Conservation (phyloP, 2,329 filamentous ascomycete genomes). For the Trichophyton simii region DNA sequence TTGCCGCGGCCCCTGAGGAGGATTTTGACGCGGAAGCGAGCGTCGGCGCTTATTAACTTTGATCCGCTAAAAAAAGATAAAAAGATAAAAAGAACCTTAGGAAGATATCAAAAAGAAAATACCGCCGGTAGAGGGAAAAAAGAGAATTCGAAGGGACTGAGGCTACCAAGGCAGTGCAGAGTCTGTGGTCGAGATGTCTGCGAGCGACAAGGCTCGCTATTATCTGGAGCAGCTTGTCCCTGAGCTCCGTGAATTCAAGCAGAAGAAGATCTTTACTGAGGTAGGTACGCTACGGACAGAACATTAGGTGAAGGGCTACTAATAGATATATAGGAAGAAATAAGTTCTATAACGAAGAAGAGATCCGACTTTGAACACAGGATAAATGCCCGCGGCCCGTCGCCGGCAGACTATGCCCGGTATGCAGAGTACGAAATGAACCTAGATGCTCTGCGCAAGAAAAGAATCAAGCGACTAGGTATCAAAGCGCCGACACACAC, state of each 20-base stretch:
- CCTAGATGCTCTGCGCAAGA: slow-evolving; percentile 60
- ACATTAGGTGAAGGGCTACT: not conserved
- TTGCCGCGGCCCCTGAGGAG: not conserved
- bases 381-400: slow-evolving; percentile 67
- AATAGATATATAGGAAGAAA: slow-evolving; percentile 55
- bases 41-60: not conserved
- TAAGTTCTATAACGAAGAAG: slow-evolving; percentile 75
- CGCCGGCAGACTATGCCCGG: slow-evolving; percentile 64
- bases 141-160: not conserved
- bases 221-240: slow-evolving; percentile 86
- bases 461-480: slow-evolving; percentile 68
- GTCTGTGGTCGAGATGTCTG: slow-evolving; percentile 52
- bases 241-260: slow-evolving; percentile 81
- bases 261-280: slow-evolving; percentile 79
- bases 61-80: not conserved
- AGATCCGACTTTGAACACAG: slow-evolving; percentile 89
- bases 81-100: not conserved
- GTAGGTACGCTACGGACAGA: slow-evolving; percentile 31
- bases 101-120: not conserved
- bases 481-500: slow-evolving; percentile 59
- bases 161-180: slow-evolving; percentile 25
- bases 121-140: not conserved
- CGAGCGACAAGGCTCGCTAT: slow-evolving; percentile 88
- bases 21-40: not conserved
- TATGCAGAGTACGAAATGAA: slow-evolving; percentile 66